Base-by-base conservation (phyloP, 352 stramenopile genomes). In the Halophytophthora batemanensis region DNA sequence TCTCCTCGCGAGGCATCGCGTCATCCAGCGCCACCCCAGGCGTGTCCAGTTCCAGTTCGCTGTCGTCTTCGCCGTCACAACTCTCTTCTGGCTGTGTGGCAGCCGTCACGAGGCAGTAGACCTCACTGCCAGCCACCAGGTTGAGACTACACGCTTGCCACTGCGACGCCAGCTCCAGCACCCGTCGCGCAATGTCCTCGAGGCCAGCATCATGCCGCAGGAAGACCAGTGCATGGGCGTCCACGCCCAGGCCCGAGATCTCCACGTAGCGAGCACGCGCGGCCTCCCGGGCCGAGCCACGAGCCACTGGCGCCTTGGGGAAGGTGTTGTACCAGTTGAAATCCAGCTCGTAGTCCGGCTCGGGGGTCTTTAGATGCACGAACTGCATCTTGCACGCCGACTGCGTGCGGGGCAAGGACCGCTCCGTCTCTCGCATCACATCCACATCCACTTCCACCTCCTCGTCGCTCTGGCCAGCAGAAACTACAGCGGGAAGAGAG, bases 311-410 rank as follows among this genome's bases (percentile, higher is more conserved):
- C 6, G 80, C 78, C 58, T 93, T 93, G 2, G 82, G 82, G 55
- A 81, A 93, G 17, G 79, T 77, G 63, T 90, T 82, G 52, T 78
- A 65, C 79, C 82, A 90, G 61, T 78, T 66, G 55, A 87, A 93
- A 58, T 93, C 74, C 8, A 90, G 61, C 10, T 90, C 76, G 37
- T 90, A 85, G 43, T 85, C 66, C 0, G 71, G 60, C 5, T 77
- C 62, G 1, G 73, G 79, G 2, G 79, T 87, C 55, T 72, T 74
- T 8, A 90, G 74, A 41, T 90, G 66, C 4, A 71, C 61, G 52
- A 72, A 77, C 45, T 74, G 59, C 19, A 64, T 60, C 31, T 63
- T 64, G 25, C 50, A 56, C 18, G 35, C 40, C 10, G 53, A 68
- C 11, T 38, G 59, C 36, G 55, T 40, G 8, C 48, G 49, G 13